Conservation (phyloP, 2,329 filamentous ascomycete species). For the Fusarium globosum region DNA sequence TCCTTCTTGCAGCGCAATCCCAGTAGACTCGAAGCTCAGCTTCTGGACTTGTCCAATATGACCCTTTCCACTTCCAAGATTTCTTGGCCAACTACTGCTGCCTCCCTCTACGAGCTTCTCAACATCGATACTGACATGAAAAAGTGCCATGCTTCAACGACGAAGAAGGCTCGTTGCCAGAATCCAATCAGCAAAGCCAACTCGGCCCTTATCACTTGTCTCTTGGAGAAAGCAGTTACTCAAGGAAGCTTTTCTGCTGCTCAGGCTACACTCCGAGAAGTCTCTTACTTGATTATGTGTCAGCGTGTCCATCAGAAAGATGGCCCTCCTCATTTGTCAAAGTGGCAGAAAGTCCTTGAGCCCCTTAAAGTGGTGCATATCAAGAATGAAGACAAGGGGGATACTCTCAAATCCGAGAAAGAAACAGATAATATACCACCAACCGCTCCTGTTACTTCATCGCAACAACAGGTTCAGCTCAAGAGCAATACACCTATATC, state of each 20-base stretch:
- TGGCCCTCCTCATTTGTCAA: background rate
- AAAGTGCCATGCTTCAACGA: constrained; percentile 25
- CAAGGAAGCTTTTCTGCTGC: constrained; percentile 26
- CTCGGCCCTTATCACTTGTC: background rate
- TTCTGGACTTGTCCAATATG: constrained; percentile 14
- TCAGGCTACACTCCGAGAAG: constrained; percentile 14
- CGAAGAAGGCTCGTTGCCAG: background rate
- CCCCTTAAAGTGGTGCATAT: background rate
- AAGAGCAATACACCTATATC: background rate
- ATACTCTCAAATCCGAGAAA: background rate
- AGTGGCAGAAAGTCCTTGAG: constrained; percentile 30
- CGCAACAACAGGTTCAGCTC: background rate
- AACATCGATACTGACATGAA: background rate
- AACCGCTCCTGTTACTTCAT: background rate
- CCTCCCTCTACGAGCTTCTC: constrained; percentile 16
- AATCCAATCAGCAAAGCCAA: constrained; percentile 1
- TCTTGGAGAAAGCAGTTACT: constrained; percentile 19
- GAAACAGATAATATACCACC: background rate
- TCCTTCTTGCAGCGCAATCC: background rate
- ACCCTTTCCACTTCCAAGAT: background rate
- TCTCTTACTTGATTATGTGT: constrained; percentile 39
- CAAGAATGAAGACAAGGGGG: constrained; percentile 25
- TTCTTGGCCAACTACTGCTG: constrained; percentile 22
- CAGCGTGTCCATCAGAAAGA: background rate
- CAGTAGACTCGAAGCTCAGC: background rate